Percentiles rank a stretch among this genome's conserved stretches.
phyloP scores from a whole-genome alignment of 768 basidiomycete species.

The Butyriboletus loyo region DNA sequence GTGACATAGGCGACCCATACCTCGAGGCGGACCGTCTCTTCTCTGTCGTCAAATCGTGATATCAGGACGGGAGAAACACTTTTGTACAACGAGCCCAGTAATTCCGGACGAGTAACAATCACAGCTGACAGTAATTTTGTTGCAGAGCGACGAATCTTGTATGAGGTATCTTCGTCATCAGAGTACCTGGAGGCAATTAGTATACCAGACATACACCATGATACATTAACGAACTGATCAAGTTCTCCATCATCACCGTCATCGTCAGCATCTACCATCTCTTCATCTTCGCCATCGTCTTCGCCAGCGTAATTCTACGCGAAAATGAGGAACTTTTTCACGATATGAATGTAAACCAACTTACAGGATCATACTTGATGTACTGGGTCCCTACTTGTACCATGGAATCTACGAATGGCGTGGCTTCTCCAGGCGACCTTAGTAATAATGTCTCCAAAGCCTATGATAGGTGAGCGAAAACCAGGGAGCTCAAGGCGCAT shows the following conservation, averaged over 20 bases:
- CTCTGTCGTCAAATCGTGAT: slow-evolving; percentile 89
- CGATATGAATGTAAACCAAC: background rate
- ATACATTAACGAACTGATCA: slow-evolving; percentile 56
- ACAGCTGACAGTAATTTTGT: slow-evolving; percentile 86
- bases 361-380: slow-evolving; percentile 92
- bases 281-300: slow-evolving; percentile 61
- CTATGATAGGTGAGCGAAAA: slow-evolving; percentile 26
- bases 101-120: slow-evolving; percentile 87
- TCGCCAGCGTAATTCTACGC: slow-evolving; percentile 74
- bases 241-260: slow-evolving; percentile 82
- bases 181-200: slow-evolving; percentile 61
- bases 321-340: slow-evolving; percentile 6
- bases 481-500: background rate
- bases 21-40: slow-evolving; percentile 91
- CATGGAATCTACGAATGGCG: slow-evolving; percentile 65
- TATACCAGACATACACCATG: background rate
- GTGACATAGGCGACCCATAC: slow-evolving; percentile 84
- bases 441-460: slow-evolving; percentile 84
- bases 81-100: slow-evolving; percentile 74
- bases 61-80: slow-evolving; percentile 86
- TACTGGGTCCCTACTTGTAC: slow-evolving; percentile 69
- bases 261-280: slow-evolving; percentile 57
- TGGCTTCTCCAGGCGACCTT: slow-evolving; percentile 79
- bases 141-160: slow-evolving; percentile 93
- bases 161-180: slow-evolving; percentile 97